phyloP scores from a whole-genome alignment of 192 early-diverging fungal species.

The Entrophospora sp. region DNA sequence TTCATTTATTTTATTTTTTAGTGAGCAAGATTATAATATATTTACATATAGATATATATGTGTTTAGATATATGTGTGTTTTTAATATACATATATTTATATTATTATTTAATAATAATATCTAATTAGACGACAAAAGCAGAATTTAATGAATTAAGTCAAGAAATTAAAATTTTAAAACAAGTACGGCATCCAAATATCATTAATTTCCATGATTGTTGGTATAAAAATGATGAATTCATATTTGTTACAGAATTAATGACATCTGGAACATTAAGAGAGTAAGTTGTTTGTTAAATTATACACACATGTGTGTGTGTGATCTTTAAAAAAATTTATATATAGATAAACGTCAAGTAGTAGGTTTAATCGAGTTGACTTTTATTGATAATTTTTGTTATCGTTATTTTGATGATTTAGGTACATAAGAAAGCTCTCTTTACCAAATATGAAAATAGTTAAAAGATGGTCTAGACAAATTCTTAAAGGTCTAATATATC shows the following conservation, averaged over 20 bases:
- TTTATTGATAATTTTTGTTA: neutral
- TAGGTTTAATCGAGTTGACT: no score
- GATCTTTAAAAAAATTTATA: no score
- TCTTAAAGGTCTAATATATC: conserved; percentile 64
- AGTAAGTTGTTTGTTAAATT: conserved; percentile 39
- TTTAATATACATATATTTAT: no score
- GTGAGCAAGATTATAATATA: no score
- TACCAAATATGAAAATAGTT: conserved; percentile 66
- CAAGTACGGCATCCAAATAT: conserved; percentile 74
- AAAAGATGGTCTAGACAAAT: conserved; percentile 79
- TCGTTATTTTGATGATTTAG: conserved; percentile 22
- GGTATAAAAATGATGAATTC: conserved; percentile 66
- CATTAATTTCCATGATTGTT: conserved; percentile 71
- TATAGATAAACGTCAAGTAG: no score
- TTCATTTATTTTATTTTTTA: no score
- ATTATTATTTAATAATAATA: no score
- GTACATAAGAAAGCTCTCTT: conserved; percentile 63
- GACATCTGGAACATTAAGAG: conserved; percentile 75
- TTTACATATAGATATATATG: no score
- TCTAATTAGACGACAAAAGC: conserved; percentile 66
- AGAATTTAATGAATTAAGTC: conserved; percentile 60
- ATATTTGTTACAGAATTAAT: conserved; percentile 79
- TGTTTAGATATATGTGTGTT: no score
- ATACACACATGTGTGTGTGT: no score
- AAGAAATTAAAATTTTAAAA: conserved; percentile 74